Base-by-base conservation (phyloP, 2,329 filamentous ascomycete genomes). In the Hymenoscyphus linearis region DNA sequence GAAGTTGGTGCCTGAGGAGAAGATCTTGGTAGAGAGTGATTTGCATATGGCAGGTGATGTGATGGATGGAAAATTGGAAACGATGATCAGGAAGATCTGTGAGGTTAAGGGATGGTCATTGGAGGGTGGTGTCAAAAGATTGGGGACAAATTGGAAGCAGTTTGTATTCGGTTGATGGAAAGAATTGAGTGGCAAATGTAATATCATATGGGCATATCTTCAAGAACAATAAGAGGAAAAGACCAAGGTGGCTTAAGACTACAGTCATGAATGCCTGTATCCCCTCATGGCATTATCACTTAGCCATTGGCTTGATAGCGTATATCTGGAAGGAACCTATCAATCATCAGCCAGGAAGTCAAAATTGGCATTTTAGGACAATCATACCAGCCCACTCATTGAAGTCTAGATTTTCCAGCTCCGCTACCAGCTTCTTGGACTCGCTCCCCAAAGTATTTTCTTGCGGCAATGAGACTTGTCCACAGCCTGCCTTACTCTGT, bases 21-120 rank as follows among this genome's bases (percentile, higher is more conserved):
- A 86, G 58, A 78, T 99, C 13, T 80, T 99, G 22, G 81, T 96
- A 2, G 95, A 99, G 75, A 98, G 92, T 72, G 95, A 99, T 74
- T 73, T 97, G 62, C 91, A 98, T 74, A 83, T 78, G 22, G 95
- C 93, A 0, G 95, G 95, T 0, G 79, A 85, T 1, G 77, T 81
- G 57, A 96, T 98, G 90, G 95, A 98, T 71, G 75, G 77, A 2
- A 77, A 85, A 62, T 76, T 99, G 13, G 89, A 93, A 71, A 82
- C 89, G 53, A 88, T 93, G 64, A 85, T 89, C 60, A 79, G 87
- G n/a, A 85, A 82, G 63, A 83, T 98, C 4, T 97, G 93, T 71
- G 74, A 82, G 55, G 79, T 92, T 53, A 95, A 92, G 67, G 86
- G 83, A 1, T 98, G 95, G 93, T 73, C 74, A 0, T 73, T 96